These are phyloP conservation scores for Aspergillus indologenus DNA, from an alignment of 495 filamentous ascomycete genomes.

Conservation along the genomic window DNA sequence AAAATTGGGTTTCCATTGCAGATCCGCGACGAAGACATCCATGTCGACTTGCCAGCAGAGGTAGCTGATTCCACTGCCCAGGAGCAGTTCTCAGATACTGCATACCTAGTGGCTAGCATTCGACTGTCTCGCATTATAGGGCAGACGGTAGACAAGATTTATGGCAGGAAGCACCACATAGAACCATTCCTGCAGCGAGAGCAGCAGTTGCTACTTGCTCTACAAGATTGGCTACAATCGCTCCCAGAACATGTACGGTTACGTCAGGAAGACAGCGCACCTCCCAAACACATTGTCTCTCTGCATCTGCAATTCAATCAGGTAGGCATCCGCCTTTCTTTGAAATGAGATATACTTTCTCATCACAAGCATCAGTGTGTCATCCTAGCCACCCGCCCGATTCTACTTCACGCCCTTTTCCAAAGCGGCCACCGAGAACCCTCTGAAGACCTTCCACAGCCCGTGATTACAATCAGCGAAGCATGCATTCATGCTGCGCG, in stretches of 20 bases:
- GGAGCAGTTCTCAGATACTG: conserved; percentile 25
- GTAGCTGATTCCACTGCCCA: conserved; percentile 11
- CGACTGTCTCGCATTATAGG: conserved; percentile 23
- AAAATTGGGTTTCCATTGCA: conserved; percentile 31
- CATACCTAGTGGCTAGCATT: conserved; percentile 26
- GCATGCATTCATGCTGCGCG: conserved; percentile 34
- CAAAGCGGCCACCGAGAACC: conserved; percentile 12
- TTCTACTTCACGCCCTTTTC: conserved; percentile 28
- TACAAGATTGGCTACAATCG: conserved; percentile 30
- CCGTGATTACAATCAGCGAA: conserved; percentile 28
- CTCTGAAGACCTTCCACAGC: conserved; percentile 15
- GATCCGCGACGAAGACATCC: conserved; percentile 32
- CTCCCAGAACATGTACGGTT: conserved; percentile 28
- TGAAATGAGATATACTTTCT: not conserved
- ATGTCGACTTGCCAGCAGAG: conserved; percentile 30
- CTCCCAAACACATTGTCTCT: conserved; percentile 26
- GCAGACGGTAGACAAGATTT: conserved; percentile 25
- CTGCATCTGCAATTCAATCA: conserved; percentile 37
- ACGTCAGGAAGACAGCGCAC: conserved; percentile 12
- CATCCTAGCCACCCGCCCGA: conserved; percentile 31
- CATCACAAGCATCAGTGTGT: conserved; percentile 22
- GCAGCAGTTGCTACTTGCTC: conserved; percentile 25
- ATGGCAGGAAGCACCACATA: conserved; percentile 25
- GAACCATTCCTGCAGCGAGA: conserved; percentile 30
- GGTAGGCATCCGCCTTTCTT: conserved; percentile 11